Evolutionary conservation across 345 rosid species (phyloP).

Genomic region (Melaleuca quinquenervia): DNA sequence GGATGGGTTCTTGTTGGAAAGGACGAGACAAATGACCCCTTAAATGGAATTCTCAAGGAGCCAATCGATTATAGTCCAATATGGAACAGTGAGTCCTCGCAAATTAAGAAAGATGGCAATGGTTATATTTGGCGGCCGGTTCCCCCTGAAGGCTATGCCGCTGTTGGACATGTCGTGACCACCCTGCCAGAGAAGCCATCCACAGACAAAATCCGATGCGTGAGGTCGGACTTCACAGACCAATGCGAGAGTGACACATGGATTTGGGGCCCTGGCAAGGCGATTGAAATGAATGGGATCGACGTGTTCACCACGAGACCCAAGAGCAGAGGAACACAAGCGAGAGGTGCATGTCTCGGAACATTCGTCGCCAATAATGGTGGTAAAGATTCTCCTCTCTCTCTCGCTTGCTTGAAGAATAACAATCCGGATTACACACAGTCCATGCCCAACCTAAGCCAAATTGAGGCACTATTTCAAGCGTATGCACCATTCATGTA

Average conservation of each 20-base stretch:
- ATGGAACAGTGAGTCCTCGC: constrained; percentile 7
- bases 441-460: constrained; percentile 5
- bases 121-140: constrained; percentile 9
- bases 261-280: constrained; percentile 11
- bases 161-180: constrained; percentile 3
- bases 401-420: constrained; percentile 7
- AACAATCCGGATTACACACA: background rate
- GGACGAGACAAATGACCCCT: background rate
- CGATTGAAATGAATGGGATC: background rate
- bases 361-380: constrained; percentile 1
- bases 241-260: background rate
- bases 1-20: constrained; percentile 7
- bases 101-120: constrained; percentile 7
- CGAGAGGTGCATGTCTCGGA: background rate
- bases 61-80: constrained; percentile 3
- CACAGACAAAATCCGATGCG: background rate
- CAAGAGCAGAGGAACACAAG: background rate
- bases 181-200: background rate
- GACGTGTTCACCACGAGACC: constrained; percentile 5
- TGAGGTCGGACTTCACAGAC: constrained; percentile 4
- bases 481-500: constrained; percentile 8
- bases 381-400: background rate
- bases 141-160: constrained; percentile 6
- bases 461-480: constrained; percentile 1
- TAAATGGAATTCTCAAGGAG: background rate